phyloP scores from a whole-genome alignment of 805 yeast species.

The Pichia scutulata region DNA sequence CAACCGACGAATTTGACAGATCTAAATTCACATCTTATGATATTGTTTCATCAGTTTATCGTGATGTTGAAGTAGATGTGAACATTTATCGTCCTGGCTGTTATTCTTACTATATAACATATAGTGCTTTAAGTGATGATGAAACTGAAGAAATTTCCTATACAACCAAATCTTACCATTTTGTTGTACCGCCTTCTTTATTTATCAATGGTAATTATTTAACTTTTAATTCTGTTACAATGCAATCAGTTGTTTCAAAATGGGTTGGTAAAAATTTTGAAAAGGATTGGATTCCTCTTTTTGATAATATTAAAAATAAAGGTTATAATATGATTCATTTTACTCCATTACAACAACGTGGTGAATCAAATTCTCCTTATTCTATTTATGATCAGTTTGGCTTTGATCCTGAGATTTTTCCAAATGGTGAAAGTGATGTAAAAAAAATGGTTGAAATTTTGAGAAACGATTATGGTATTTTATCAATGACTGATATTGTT shows the following conservation, averaged over 20 bases:
- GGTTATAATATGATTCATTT: conserved; percentile 95
- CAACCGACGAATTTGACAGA: conserved; percentile 43
- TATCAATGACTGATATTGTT: conserved; percentile 86
- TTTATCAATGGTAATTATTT: conserved; percentile 46
- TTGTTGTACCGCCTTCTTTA: conserved; percentile 75
- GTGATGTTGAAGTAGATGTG: conserved; percentile 55
- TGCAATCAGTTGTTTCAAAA: conserved; percentile 83
- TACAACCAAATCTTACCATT: conserved; percentile 56
- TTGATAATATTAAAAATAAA: conserved; percentile 54
- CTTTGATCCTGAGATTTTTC: conserved; percentile 65
- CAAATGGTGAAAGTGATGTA: conserved; percentile 46
- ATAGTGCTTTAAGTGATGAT: conserved; percentile 30
- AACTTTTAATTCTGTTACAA: conserved; percentile 69
- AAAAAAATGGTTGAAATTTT: conserved; percentile 38
- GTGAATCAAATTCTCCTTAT: conserved; percentile 88
- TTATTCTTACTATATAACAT: conserved; percentile 64
- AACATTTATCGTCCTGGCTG: conserved; percentile 70
- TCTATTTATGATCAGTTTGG: conserved; percentile 79
- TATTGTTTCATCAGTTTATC: conserved; percentile 51
- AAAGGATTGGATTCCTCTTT: conserved; percentile 58
- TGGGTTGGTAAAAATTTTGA: conserved; percentile 66
- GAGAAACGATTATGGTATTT: conserved; percentile 49
- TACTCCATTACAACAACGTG: conserved; percentile 87
- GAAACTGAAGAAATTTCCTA: conserved; percentile 22
- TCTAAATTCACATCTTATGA: conserved; percentile 42